Percentiles rank a stretch among this genome's conserved stretches.
These are phyloP conservation scores for Lactarius psammicola DNA, from an alignment of 768 basidiomycete species.

Conservation along the genomic window DNA sequence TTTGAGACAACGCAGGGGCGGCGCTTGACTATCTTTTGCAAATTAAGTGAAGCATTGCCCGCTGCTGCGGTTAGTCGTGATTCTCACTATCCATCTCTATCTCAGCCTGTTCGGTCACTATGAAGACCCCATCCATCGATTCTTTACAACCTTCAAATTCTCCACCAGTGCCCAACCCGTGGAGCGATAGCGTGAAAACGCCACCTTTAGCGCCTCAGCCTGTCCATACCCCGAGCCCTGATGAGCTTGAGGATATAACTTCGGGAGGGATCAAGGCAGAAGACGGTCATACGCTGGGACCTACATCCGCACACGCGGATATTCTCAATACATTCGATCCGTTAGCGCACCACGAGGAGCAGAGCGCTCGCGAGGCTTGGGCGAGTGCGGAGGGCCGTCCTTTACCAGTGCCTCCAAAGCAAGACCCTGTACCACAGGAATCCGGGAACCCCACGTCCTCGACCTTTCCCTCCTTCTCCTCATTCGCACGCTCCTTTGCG, in stretches of 20 bases:
- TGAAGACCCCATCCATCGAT: conserved; percentile 7
- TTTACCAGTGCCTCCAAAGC: conserved; percentile 36
- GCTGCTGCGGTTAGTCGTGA: neutral
- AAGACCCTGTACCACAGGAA: conserved; percentile 17
- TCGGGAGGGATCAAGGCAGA: conserved; percentile 15
- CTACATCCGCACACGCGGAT: conserved; percentile 20
- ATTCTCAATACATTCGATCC: conserved; percentile 70
- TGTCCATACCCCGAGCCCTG: conserved; percentile 9
- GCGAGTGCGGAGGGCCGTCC: conserved; percentile 59
- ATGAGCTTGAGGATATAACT: neutral
- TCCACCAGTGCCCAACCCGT: conserved; percentile 13
- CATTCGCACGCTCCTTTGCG: conserved; percentile 64
- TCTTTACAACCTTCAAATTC: neutral
- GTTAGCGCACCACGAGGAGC: conserved; percentile 54
- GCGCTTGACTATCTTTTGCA: neutral
- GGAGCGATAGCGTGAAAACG: conserved; percentile 17
- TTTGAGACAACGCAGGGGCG: too few species aligned
- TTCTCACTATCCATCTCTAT: neutral
- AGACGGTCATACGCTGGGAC: neutral
- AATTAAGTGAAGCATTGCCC: neutral
- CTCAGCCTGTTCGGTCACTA: neutral
- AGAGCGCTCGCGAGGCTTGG: conserved; percentile 65
- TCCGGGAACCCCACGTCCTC: conserved; percentile 32
- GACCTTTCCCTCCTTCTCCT: conserved; percentile 60
- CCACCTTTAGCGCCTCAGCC: conserved; percentile 8